Percentiles rank a stretch among this genome's conserved stretches.
Conservation (phyloP, 2,329 filamentous ascomycete genomes). For the Colletotrichum tropicale region DNA sequence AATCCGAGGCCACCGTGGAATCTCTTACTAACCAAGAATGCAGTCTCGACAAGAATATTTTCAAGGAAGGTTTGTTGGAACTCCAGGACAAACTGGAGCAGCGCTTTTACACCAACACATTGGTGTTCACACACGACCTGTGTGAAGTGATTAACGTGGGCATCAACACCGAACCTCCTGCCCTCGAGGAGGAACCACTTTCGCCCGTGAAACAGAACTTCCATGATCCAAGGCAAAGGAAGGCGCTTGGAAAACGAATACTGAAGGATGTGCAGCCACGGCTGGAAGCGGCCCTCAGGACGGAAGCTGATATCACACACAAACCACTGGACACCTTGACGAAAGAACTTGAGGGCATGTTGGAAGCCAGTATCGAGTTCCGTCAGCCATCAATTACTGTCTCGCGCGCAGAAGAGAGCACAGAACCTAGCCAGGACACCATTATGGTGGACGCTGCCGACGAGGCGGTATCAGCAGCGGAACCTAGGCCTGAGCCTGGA, state of each 20-base stretch:
- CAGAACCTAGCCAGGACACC: constrained; percentile 47
- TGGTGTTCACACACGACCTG: constrained; percentile 62
- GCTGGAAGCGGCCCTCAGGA: constrained; percentile 75
- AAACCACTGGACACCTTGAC: constrained; percentile 73
- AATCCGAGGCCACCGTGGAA: background rate
- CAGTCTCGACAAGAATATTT: constrained; percentile 70
- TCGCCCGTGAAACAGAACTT: constrained; percentile 57
- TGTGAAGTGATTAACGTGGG: constrained; percentile 57
- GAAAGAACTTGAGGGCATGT: constrained; percentile 74
- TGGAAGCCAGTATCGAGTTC: constrained; percentile 70
- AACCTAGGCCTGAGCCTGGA: constrained; percentile 22
- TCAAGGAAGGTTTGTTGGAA: constrained; percentile 54
- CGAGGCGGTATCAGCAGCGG: constrained; percentile 19
- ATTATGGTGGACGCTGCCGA: constrained; percentile 55
- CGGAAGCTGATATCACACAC: constrained; percentile 81
- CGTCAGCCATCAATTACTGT: constrained; percentile 43
- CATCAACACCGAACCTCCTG: constrained; percentile 49
- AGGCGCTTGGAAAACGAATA: constrained; percentile 87
- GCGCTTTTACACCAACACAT: constrained; percentile 62
- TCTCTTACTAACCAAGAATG: constrained; percentile 40
- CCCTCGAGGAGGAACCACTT: constrained; percentile 35
- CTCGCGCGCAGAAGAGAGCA: constrained; percentile 39
- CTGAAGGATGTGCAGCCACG: constrained; percentile 81
- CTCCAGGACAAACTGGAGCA: constrained; percentile 58
- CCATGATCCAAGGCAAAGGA: constrained; percentile 78